Percentiles rank a stretch among this genome's conserved stretches.
phyloP scores from a whole-genome alignment of 1,139 yeast genomes.

The Geotrichum europaeum region DNA sequence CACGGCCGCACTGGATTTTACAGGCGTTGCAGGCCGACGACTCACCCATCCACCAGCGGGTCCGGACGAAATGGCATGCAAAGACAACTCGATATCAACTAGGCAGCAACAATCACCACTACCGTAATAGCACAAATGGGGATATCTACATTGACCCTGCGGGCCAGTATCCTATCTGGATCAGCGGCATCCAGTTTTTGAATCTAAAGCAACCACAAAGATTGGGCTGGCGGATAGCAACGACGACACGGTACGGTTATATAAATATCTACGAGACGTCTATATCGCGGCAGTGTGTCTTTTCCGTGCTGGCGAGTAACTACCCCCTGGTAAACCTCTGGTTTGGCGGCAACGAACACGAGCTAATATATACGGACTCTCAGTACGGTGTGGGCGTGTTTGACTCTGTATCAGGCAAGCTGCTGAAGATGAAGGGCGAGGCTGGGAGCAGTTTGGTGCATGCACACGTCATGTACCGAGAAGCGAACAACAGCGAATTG shows the following conservation, averaged over 20 bases:
- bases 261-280: slow-evolving; percentile 33
- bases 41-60: not conserved
- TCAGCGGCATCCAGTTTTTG: slow-evolving; percentile 32
- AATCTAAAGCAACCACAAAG: slow-evolving; percentile 26
- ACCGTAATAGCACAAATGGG: not conserved
- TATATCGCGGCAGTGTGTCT: slow-evolving; percentile 28
- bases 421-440: slow-evolving; percentile 23
- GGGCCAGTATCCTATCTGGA: slow-evolving; percentile 25
- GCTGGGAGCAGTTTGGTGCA: slow-evolving; percentile 22
- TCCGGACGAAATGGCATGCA: slow-evolving; percentile 29
- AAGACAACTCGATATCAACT: slow-evolving; percentile 23
- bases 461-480: not conserved
- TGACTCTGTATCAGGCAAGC: slow-evolving; percentile 21
- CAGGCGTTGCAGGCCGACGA: slow-evolving; percentile 3
- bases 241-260: slow-evolving; percentile 33
- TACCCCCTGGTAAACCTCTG: slow-evolving; percentile 30
- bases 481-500: not conserved
- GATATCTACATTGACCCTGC: not conserved
- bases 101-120: slow-evolving; percentile 21
- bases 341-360: slow-evolving; percentile 19
- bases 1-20: slow-evolving; percentile 8
- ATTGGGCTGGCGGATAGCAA: slow-evolving; percentile 30
- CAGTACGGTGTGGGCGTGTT: slow-evolving; percentile 27
- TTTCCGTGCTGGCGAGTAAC: slow-evolving; percentile 27
- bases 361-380: slow-evolving; percentile 27